Evolutionary conservation across 2,329 filamentous ascomycete genomes (phyloP).

Genomic region (Paracoccidioides lutzii): DNA sequence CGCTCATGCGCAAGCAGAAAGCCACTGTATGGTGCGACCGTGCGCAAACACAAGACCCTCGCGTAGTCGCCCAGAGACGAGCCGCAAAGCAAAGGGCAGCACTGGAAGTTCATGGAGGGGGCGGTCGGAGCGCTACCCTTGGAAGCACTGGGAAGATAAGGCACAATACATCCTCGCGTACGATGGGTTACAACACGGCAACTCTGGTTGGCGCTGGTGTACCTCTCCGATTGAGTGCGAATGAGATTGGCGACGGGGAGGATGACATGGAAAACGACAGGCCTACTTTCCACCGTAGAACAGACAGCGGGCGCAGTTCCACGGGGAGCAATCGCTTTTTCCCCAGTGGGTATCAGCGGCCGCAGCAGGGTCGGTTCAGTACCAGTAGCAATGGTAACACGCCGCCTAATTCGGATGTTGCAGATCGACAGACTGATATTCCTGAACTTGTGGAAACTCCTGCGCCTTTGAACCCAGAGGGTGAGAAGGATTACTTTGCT

Average conservation of each 20-base stretch:
- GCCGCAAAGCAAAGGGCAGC: conserved; percentile 78
- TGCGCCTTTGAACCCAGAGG: conserved; percentile 13
- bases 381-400: conserved; percentile 41
- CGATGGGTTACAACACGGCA: conserved; percentile 65
- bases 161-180: conserved; percentile 73
- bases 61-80: conserved; percentile 67
- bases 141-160: conserved; percentile 66
- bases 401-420: conserved; percentile 33
- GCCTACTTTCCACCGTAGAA: conserved; percentile 37
- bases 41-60: conserved; percentile 80
- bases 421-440: conserved; percentile 20
- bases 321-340: conserved; percentile 34
- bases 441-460: conserved; percentile 31
- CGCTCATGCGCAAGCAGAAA: conserved; percentile 91
- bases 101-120: conserved; percentile 59
- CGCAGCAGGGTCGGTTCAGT: conserved; percentile 23
- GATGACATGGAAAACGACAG: conserved; percentile 42
- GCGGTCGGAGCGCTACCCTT: conserved; percentile 49
- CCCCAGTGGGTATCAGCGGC: conserved; percentile 33
- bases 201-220: conserved; percentile 68
- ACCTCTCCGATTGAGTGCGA: conserved; percentile 84
- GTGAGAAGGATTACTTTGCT: conserved; percentile 13
- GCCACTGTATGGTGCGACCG: conserved; percentile 98
- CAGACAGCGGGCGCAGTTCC: conserved; percentile 47
- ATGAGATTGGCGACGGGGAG: conserved; percentile 78